A percentile compares a stretch with the other conserved stretches of the same genome.
phyloP scores from a whole-genome alignment of 257 asterid species.

The Solanum ossicruentum region DNA sequence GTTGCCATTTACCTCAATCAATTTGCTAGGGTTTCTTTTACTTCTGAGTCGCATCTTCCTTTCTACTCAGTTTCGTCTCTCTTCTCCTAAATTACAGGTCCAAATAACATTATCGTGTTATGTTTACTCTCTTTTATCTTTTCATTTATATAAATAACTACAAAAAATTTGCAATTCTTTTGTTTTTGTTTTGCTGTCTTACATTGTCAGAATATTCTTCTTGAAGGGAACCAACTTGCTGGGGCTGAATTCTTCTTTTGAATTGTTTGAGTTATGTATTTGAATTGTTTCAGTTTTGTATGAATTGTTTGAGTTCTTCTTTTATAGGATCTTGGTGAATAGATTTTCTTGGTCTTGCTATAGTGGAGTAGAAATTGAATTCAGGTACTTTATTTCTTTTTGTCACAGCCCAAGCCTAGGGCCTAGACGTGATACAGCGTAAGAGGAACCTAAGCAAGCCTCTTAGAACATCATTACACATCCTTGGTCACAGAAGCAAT shows the following conservation, averaged over 20 bases:
- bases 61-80: constrained; percentile 4
- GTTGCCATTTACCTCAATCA: no score
- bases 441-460: no score
- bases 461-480: no score
- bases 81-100: not conserved
- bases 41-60: constrained; percentile 16
- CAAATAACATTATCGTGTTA: constrained; percentile 19
- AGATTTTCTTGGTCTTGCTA: not conserved
- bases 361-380: not conserved
- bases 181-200: not conserved
- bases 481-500: no score
- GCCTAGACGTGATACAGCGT: no score
- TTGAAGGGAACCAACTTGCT: not conserved
- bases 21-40: constrained; percentile 32
- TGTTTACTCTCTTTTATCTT: not conserved
- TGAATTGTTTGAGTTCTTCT: not conserved
- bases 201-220: not conserved
- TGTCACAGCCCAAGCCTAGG: no score
- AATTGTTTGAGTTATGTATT: not conserved
- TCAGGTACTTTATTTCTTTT: not conserved
- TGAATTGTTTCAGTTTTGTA: no score
- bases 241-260: not conserved
- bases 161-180: not conserved
- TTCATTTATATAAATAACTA: not conserved
- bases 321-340: not conserved